A percentile compares a stretch with the other conserved stretches of the same genome.
Conservation (phyloP, 495 filamentous ascomycete genomes). For the Penicillium roqueforti region DNA sequence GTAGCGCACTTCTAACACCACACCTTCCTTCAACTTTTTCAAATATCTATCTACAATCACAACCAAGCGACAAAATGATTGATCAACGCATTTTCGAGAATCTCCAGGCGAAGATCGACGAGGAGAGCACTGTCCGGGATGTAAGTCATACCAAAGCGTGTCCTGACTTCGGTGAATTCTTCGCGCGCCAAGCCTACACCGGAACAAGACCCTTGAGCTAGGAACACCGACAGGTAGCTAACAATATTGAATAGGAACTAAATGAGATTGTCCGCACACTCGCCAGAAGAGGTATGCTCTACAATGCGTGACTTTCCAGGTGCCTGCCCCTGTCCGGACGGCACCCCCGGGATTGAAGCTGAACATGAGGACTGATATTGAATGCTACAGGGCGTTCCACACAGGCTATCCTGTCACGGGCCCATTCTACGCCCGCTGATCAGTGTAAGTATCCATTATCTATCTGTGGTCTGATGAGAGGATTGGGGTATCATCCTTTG, state of each 20-base stretch:
- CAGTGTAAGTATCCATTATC: slow-evolving; percentile 55
- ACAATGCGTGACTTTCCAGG: background rate
- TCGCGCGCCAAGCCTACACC: slow-evolving; percentile 25
- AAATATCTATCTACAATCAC: background rate
- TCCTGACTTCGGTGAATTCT: slow-evolving; percentile 14
- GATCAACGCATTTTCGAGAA: slow-evolving; percentile 81
- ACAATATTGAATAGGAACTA: slow-evolving; percentile 53
- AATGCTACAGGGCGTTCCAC: slow-evolving; percentile 52
- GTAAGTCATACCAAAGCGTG: slow-evolving; percentile 38
- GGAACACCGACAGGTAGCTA: slow-evolving; percentile 11
- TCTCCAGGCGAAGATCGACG: slow-evolving; percentile 85
- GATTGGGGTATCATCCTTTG: background rate
- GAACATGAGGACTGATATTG: slow-evolving; percentile 8
- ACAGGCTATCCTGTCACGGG: slow-evolving; percentile 76
- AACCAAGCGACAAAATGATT: slow-evolving; percentile 45
- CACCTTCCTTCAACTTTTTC: slow-evolving; percentile 10
- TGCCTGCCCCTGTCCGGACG: background rate
- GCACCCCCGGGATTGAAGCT: background rate
- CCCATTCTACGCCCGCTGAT: slow-evolving; percentile 77
- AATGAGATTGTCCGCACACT: slow-evolving; percentile 74
- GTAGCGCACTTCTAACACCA: slow-evolving; percentile 20
- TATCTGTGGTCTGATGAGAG: background rate
- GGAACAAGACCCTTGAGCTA: slow-evolving; percentile 9
- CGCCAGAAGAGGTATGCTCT: slow-evolving; percentile 58
- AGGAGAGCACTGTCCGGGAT: slow-evolving; percentile 76